These are phyloP conservation scores for Pachysandra terminalis DNA, from an alignment of 164 flowering plant genomes.

Conservation along the genomic window DNA sequence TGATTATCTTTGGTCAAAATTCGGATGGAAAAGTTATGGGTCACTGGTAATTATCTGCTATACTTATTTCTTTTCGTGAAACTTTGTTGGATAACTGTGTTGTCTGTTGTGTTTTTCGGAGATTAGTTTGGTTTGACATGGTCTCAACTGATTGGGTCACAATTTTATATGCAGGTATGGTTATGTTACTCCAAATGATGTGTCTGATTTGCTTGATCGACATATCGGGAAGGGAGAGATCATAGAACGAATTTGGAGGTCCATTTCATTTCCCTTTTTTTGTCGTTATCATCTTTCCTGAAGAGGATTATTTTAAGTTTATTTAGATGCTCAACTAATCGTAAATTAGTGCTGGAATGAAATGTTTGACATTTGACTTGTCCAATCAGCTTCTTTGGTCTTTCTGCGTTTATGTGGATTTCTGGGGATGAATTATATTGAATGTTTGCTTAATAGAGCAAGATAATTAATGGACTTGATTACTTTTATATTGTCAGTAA, in stretches of 20 bases:
- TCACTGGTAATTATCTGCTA: constrained; percentile 55
- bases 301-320: background rate
- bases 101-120: background rate
- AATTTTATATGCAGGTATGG: constrained; percentile 66
- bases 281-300: background rate
- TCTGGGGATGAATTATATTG: too few relatives aligned
- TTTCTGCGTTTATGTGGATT: too few relatives aligned
- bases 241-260: constrained; percentile 69
- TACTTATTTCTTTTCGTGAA: background rate
- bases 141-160: background rate
- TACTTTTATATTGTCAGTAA: too few relatives aligned
- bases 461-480: too few relatives aligned
- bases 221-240: constrained; percentile 79
- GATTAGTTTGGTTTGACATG: background rate
- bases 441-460: too few relatives aligned
- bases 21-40: constrained; percentile 59
- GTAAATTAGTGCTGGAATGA: background rate
- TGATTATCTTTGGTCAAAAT: constrained; percentile 63
- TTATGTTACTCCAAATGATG: constrained; percentile 88
- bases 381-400: too few relatives aligned
- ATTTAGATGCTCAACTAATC: background rate
- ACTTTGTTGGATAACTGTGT: background rate
- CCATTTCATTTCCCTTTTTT: constrained; percentile 4
- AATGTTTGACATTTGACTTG: too few relatives aligned
- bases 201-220: constrained; percentile 63